These are phyloP conservation scores for Cytidiella melzeri DNA, from an alignment of 768 basidiomycete species.

Conservation along the genomic window DNA sequence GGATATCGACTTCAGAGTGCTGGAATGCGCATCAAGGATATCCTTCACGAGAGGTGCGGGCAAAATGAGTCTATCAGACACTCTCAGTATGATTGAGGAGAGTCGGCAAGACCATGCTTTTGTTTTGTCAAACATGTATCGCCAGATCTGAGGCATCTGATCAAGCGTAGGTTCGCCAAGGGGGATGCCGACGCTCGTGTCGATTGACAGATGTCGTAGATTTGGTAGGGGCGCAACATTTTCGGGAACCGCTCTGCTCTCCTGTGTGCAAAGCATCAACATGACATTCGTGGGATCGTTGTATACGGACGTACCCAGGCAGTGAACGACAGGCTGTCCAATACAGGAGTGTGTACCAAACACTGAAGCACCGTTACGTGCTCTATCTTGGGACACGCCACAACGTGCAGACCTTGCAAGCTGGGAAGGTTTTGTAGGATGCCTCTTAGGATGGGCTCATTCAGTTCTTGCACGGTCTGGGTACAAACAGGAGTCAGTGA, in stretches of 20 bases:
- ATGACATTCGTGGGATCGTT: neutral
- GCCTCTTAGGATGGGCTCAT: constrained; percentile 42
- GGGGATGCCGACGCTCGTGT: constrained; percentile 38
- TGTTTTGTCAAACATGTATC: constrained; percentile 25
- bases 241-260: constrained; percentile 10
- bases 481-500: constrained; percentile 2
- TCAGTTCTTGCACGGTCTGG: constrained; percentile 53
- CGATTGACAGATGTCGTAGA: constrained; percentile 48
- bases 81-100: constrained; percentile 32
- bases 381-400: constrained; percentile 53
- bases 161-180: constrained; percentile 18
- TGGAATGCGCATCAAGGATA: constrained; percentile 35
- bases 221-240: constrained; percentile 29
- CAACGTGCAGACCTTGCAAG: constrained; percentile 52
- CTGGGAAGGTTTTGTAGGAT: constrained; percentile 45
- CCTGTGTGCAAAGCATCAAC: constrained; percentile 6
- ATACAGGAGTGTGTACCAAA: constrained; percentile 40
- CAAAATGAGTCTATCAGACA: constrained; percentile 38
- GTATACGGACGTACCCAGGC: constrained; percentile 39
- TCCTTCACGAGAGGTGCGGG: constrained; percentile 35
- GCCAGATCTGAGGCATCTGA: constrained; percentile 23
- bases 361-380: constrained; percentile 44
- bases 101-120: constrained; percentile 32
- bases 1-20: constrained; percentile 37
- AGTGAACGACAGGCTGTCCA: constrained; percentile 59